Evolutionary conservation across 1,139 yeast species (phyloP), one percentile per base, ranked within the genome.

Genomic region (Nakaseomyces nivariensis): DNA sequence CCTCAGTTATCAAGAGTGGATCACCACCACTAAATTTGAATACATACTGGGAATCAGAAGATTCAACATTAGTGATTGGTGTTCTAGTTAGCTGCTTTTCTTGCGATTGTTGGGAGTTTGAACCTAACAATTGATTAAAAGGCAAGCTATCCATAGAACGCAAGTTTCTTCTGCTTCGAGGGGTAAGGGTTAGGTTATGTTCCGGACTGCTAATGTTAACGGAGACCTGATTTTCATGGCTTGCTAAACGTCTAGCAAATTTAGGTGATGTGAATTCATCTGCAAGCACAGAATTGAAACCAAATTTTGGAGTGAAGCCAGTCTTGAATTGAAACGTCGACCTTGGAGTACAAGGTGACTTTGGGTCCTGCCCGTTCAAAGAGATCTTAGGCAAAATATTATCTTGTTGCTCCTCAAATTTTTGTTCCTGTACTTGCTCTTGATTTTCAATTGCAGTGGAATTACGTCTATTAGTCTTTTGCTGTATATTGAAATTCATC

Each of bases 241-340:
- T 41, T 13, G 44, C 44, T 25, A 41, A 26, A 4, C 44, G 33
- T 17, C 29, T 41, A 9, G 44, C 44, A 29, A 41, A 41, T 17
- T 13, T 41, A 11, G 44, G 44, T 13, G 44, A 41, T 5, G 44
- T 27, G 34, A 41, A 41, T 17, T 41, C 55, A 43, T 58, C 58
- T 10, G 57, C 49, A 17, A 63, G 48, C 5, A 63, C 57, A 42
- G 60, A 59, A 47, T 62, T 66, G 26, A 61, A 54, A 8, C 57
- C 61, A 24, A 57, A 47, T 29, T 57, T 55, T 7, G 67, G 67
- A 2, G 68, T 63, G 25, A 64, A 58, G 4, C 68, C 68, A 1
- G 65, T 63, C 45, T 58, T 58, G 34, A 61, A 55, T 36, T 60
- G 57, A 24, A 58, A 54, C 10, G 57, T 48, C 11, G 62, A 47